A percentile compares a stretch with the other conserved stretches of the same genome.
phyloP scores from a whole-genome alignment of 352 stramenopile genomes.

The Plasmopara halstedii region DNA sequence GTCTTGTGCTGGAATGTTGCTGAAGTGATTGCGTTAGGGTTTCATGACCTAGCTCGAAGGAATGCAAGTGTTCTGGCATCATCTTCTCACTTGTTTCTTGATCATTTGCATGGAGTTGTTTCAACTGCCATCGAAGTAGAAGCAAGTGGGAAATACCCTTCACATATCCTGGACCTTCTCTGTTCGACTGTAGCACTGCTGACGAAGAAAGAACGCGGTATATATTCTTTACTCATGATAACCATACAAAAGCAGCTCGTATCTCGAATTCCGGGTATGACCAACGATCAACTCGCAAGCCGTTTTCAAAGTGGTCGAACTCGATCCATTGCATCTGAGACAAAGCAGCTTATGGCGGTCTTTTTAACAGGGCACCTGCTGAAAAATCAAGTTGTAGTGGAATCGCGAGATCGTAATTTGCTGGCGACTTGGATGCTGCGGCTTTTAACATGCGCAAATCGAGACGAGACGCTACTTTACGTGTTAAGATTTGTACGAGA shows the following conservation, averaged over 20 bases:
- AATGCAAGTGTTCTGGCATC: conserved; percentile 36
- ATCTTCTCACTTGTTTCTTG: conserved; percentile 67
- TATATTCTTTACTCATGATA: conserved; percentile 76
- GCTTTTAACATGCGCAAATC: conserved; percentile 49
- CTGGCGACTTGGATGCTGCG: conserved; percentile 61
- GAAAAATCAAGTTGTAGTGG: conserved; percentile 39
- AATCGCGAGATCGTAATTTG: conserved; percentile 51
- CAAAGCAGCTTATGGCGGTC: conserved; percentile 75
- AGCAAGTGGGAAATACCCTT: conserved; percentile 35
- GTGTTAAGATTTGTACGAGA: conserved; percentile 52
- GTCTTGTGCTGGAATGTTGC: conserved; percentile 61
- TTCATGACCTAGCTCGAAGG: conserved; percentile 34
- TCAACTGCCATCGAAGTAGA: conserved; percentile 25
- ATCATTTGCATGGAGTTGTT: conserved; percentile 66
- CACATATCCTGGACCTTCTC: conserved; percentile 52
- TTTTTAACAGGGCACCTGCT: conserved; percentile 66
- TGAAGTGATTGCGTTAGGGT: conserved; percentile 35
- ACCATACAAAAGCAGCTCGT: conserved; percentile 82
- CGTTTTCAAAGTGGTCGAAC: conserved; percentile 8
- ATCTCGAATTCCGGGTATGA: conserved; percentile 13
- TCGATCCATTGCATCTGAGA: conserved; percentile 26
- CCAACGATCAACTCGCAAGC: conserved; percentile 19
- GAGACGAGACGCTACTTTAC: conserved; percentile 55
- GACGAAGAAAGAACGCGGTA: conserved; percentile 52
- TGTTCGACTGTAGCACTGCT: conserved; percentile 65